phyloP scores from a whole-genome alignment of 164 flowering plant genomes.

The Malania oleifera region DNA sequence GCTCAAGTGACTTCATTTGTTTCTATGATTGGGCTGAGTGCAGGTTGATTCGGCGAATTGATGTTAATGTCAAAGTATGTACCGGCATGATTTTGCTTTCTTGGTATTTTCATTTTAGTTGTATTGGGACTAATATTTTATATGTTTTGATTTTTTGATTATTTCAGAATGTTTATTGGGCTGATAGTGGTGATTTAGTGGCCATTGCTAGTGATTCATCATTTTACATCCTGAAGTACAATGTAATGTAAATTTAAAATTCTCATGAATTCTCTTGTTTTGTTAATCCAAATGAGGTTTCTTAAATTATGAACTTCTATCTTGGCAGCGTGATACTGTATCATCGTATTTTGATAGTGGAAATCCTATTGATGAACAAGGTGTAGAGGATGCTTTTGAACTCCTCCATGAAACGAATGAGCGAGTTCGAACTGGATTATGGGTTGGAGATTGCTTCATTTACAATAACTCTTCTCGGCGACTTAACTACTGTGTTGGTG shows the following conservation, averaged over 20 bases:
- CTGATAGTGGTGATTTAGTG: conserved; percentile 96
- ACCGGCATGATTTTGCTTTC: background rate
- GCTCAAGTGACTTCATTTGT: conserved; percentile 95
- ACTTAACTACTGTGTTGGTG: conserved; percentile 97
- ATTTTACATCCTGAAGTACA: conserved; percentile 89
- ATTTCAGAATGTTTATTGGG: conserved; percentile 92
- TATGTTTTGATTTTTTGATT: conserved; percentile 10
- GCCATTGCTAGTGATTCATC: conserved; percentile 90
- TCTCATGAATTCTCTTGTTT: no score
- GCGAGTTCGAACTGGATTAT: conserved; percentile 87
- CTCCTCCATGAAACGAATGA: conserved; percentile 90
- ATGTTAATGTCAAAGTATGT: conserved; percentile 88
- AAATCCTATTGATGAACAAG: conserved; percentile 81
- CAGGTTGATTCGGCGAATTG: conserved; percentile 85
- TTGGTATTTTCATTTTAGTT: conserved; percentile 2
- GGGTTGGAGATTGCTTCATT: conserved; percentile 98
- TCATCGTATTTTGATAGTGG: conserved; percentile 83
- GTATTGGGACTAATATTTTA: background rate
- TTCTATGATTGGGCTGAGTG: conserved; percentile 99
- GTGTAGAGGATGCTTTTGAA: conserved; percentile 97
- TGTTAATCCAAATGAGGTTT: no score
- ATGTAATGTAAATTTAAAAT: conserved; percentile 76
- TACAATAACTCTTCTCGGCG: conserved; percentile 93
- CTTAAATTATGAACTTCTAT: conserved; percentile 4
- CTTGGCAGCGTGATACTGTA: conserved; percentile 76